Conservation (phyloP, 257 asterid genomes). For the Solanum chmielewskii region DNA sequence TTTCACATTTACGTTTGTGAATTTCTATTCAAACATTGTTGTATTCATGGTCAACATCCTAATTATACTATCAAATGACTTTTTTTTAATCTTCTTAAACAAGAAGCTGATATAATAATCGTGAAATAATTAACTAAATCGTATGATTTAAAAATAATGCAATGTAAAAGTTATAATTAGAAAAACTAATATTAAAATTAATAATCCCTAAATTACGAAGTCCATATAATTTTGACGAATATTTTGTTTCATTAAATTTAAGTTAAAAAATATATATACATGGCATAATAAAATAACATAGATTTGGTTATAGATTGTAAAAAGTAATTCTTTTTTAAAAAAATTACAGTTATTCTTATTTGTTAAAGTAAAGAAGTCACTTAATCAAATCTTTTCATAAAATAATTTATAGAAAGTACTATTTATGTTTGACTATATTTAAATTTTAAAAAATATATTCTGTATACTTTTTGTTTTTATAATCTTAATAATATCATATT, state of each 20-base stretch:
- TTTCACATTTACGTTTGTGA: neutral
- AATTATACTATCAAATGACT: neutral
- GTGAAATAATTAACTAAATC: accelerated
- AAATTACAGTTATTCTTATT: neutral
- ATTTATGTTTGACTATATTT: too few species aligned
- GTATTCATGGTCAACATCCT: neutral
- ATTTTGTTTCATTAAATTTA: neutral
- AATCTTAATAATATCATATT: too few species aligned
- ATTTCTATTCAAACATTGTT: neutral
- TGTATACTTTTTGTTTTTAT: too few species aligned
- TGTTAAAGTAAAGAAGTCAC: neutral
- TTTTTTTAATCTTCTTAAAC: neutral
- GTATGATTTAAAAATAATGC: neutral
- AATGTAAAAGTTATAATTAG: neutral
- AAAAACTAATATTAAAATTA: neutral
- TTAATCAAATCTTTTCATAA: neutral
- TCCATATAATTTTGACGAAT: neutral
- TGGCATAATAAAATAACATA: neutral
- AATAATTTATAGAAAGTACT: too few species aligned
- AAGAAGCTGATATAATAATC: neutral
- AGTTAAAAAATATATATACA: neutral
- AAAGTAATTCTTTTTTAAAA: neutral
- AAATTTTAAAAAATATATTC: too few species aligned
- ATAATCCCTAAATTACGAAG: neutral
- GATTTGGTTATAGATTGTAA: neutral